These are phyloP conservation scores for Sambucus nigra DNA, from an alignment of 129 eudicot species.

Conservation along the genomic window DNA sequence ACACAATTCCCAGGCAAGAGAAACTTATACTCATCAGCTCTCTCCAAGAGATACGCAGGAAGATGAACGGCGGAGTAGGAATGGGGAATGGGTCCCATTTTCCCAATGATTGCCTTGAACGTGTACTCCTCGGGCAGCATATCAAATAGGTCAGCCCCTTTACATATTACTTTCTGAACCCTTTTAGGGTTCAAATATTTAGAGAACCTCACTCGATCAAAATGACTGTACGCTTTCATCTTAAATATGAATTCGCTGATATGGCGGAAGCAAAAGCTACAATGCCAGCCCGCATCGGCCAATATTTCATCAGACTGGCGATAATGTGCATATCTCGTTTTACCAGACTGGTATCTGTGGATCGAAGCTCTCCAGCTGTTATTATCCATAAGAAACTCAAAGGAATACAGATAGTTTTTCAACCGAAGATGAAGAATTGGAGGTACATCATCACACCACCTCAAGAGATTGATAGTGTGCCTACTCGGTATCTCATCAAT, in stretches of 20 bases:
- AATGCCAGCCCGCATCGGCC: too few species aligned
- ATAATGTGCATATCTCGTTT: slow-evolving; percentile 48
- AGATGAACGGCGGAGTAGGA: slow-evolving; percentile 60
- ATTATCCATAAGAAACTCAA: slow-evolving; percentile 48
- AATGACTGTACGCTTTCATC: slow-evolving; percentile 59
- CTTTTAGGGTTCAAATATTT: slow-evolving; percentile 40
- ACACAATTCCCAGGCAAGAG: slow-evolving; percentile 51
- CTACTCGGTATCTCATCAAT: slow-evolving; percentile 57
- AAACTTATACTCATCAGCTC: slow-evolving; percentile 40
- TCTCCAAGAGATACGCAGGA: slow-evolving; percentile 47
- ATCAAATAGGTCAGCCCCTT: slow-evolving; percentile 48
- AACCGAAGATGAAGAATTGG: slow-evolving; percentile 43
- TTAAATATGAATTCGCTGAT: slow-evolving; percentile 50
- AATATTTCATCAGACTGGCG: slow-evolving; percentile 41
- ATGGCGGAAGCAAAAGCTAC: slow-evolving; percentile 53
- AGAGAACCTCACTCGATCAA: slow-evolving; percentile 43
- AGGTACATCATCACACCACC: slow-evolving; percentile 47
- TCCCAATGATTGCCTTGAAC: slow-evolving; percentile 47
- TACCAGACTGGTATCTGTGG: slow-evolving; percentile 36
- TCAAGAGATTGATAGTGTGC: slow-evolving; percentile 46
- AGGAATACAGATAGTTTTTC: slow-evolving; percentile 47
- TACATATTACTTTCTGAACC: slow-evolving; percentile 45
- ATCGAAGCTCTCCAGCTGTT: too few species aligned
- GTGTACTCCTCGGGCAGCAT: slow-evolving; percentile 62
- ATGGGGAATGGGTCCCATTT: slow-evolving; percentile 59